Percentiles rank a stretch among this genome's conserved stretches.
These are phyloP conservation scores for Mycosphaerella sp. DNA, from an alignment of 2,329 filamentous ascomycete genomes.

Conservation along the genomic window DNA sequence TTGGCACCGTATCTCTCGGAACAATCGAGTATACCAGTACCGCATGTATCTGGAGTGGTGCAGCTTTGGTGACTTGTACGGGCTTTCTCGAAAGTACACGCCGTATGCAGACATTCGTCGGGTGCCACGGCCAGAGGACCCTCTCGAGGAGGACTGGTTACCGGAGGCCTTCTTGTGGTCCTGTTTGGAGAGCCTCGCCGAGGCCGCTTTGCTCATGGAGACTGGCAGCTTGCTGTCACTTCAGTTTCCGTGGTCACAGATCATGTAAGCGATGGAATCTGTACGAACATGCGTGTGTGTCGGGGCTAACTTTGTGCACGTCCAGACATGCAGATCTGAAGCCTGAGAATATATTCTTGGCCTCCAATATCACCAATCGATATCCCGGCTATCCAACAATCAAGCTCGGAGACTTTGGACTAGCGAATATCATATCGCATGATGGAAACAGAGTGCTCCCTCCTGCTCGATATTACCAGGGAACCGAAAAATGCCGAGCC, in stretches of 20 bases:
- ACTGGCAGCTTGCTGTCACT: background rate
- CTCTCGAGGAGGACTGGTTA: background rate
- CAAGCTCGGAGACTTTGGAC: conserved; percentile 5
- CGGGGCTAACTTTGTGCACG: background rate
- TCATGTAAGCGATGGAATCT: conserved; percentile 49
- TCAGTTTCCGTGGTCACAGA: conserved; percentile 51
- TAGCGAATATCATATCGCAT: background rate
- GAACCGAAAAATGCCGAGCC: background rate
- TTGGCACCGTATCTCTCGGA: background rate
- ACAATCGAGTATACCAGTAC: background rate
- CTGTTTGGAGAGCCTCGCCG: conserved; percentile 1
- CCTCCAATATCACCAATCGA: conserved; percentile 34
- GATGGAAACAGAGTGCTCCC: background rate
- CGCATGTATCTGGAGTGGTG: conserved; percentile 7
- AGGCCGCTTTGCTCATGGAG: conserved; percentile 7
- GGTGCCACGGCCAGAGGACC: background rate
- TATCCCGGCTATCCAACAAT: background rate
- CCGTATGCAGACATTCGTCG: background rate
- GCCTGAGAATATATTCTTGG: conserved; percentile 96
- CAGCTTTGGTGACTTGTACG: conserved; percentile 2
- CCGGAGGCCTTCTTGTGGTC: conserved; percentile 12
- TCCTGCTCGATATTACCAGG: background rate
- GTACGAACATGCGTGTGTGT: background rate
- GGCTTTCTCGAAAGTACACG: background rate
- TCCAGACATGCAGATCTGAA: conserved; percentile 76